Percentiles rank a stretch among this genome's conserved stretches.
phyloP scores from a whole-genome alignment of 148 eudicot species.

The Bassia scoparia region DNA sequence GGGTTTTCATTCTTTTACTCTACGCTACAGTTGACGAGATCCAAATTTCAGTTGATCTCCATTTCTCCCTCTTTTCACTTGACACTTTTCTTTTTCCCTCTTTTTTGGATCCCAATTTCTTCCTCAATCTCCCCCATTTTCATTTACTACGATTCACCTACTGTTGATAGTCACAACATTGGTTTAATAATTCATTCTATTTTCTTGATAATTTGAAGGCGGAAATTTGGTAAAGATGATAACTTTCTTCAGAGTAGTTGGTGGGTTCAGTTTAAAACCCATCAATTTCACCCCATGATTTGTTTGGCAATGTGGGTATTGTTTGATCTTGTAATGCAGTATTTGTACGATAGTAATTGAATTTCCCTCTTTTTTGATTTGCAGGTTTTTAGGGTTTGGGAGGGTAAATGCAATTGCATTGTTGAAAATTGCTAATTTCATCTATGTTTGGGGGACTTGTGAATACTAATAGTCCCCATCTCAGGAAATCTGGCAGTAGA shows the following conservation, averaged over 20 bases:
- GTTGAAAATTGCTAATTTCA: constrained; percentile 2
- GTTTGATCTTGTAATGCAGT: neutral
- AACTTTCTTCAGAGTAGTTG: neutral
- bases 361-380: neutral
- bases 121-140: too few species aligned
- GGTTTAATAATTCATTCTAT: neutral
- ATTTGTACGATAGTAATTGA: neutral
- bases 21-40: too few species aligned
- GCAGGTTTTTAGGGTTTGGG: constrained; percentile 19
- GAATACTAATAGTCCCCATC: constrained; percentile 67
- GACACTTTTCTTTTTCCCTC: too few species aligned
- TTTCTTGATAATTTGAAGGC: neutral
- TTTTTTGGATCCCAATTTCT: too few species aligned
- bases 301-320: neutral
- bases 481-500: constrained; percentile 88
- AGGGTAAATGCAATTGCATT: constrained; percentile 22
- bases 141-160: too few species aligned
- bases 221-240: neutral
- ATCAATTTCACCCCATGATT: neutral
- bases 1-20: too few species aligned
- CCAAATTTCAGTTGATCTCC: too few species aligned
- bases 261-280: neutral
- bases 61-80: too few species aligned
- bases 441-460: constrained; percentile 76
- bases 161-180: too few species aligned